Evolutionary conservation across 2,329 filamentous ascomycete species (phyloP), one percentile per base, ranked within the genome.

Genomic region (Calonectria hawksworthii): DNA sequence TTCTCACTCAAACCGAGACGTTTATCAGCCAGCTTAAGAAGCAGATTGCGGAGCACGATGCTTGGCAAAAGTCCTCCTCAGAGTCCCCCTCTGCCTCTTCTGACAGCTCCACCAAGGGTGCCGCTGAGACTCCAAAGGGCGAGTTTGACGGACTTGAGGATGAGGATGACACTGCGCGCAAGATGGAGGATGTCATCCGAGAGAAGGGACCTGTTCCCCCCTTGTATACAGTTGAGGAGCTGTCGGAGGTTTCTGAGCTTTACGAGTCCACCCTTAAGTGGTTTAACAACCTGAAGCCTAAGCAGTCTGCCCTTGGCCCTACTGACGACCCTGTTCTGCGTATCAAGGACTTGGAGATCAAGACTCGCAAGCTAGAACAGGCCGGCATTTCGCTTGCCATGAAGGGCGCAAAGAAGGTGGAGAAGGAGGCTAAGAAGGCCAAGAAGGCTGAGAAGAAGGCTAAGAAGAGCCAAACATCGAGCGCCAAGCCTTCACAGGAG

Each of bases 71-170:
- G 23, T 89, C 90, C 1, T 87, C 88, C 14, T 74, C 72, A 4
- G 72, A 74, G 9, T 88, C 89, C 13, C 89, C 89, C 23, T 89
- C 90, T 2, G 87, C 88, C 7, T 88, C 88, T 30, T 83, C 88
- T 28, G 84, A 86, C 3, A 86, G 83, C 72, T 83, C 88, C 23
- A 86, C 88, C 9, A 84, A 82, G 14, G 75, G 89, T 10, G 84
- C 88, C 1, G 83, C 90, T 7, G 86, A 90, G 21, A 86, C 89
- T 1, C 83, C 90, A 1, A 84, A 88, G 14, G 88, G 87, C 50
- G 91, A 92, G 3, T 92, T 95, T 80, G 94, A 93, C 41, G 94
- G 92, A n/a, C 91, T 97, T 0, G 96, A 98, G 76, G 95, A 97
- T 67, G 94, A 95, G 84, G 26, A 74, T 6, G 80, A 82, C 80